Evolutionary conservation across 805 yeast genomes (phyloP), one percentile per base, ranked within the genome.

Genomic region (Metschnikowia henanensis): DNA sequence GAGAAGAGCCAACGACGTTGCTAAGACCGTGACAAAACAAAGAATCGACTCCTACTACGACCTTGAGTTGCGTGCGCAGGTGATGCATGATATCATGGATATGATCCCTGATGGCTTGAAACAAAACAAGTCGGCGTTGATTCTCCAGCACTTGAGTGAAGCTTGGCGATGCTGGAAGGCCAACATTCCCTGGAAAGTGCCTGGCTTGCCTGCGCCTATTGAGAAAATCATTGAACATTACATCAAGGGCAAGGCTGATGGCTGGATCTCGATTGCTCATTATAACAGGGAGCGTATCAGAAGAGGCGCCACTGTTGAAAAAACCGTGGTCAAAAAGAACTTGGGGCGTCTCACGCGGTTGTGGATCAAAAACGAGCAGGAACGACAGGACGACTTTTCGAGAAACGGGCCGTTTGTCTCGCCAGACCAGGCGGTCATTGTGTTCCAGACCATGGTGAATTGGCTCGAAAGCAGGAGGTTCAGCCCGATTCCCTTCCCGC

Each of bases 161-260:
- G 99, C 99, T 0, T 94, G 99, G 99, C 73, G 99, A 61, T 94
- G 98, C 62, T 94, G 99, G 99, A 94, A 94, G 62, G 99, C 99
- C 2, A 92, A 94, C 59, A 85, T 94, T 46, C 96, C 97, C 0
- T 94, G 98, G 98, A 83, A 88, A 53, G 98, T 94, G 13, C 96
- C 96, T 1, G 98, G 98, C 0, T 72, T 94, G 66, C 99, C 99
- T 2, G 85, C 78, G 41, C 97, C 97, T 0, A 80, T 94, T 20
- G 94, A 83, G 52, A 79, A 80, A 34, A 87, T 94, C 30, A 91
- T 94, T 48, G 84, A 87, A 58, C 78, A 96, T 35, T 94, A 94
- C 57, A 83, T 94, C 37, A 84, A 89, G 57, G 96, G 97, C 0
- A 92, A 94, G 61, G 97, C 98, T 2, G 97, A 92, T 56, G 95